Base-by-base conservation (phyloP, 352 stramenopile species). In the Thalassiosira exigua region DNA sequence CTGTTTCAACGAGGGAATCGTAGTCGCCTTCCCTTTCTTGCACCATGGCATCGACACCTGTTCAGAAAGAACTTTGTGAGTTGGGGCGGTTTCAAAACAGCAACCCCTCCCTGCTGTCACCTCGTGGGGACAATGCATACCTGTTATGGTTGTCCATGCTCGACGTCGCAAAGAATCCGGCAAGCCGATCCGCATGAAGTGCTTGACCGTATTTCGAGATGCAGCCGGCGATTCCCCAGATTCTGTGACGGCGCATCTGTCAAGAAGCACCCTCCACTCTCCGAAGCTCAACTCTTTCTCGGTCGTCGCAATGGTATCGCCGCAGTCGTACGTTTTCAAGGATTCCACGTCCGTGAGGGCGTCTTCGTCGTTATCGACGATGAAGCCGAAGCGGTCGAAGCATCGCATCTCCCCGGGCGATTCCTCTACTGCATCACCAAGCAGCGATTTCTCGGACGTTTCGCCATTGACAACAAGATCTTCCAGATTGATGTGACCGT, bases 71-170 rank as follows among this genome's bases (percentile, higher is more conserved):
- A n/a, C n/a, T n/a, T n/a, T n/a, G n/a, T n/a, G n/a, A n/a, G n/a
- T n/a, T n/a, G n/a, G n/a, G n/a, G n/a, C n/a, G n/a, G n/a, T n/a
- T n/a, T n/a, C n/a, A n/a, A n/a, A n/a, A n/a, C n/a, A n/a, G n/a
- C n/a, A n/a, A n/a, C n/a, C n/a, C n/a, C n/a, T n/a, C n/a, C n/a
- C n/a, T n/a, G n/a, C n/a, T n/a, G n/a, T n/a, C n/a, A n/a, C n/a
- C n/a, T n/a, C n/a, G n/a, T n/a, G n/a, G n/a, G n/a, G n/a, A n/a
- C n/a, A n/a, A n/a, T n/a, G n/a, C n/a, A n/a, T n/a, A n/a, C n/a
- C n/a, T 24, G 68, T 76, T 14, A 91, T 53, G 2, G 65, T 14
- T 27, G 64, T 42, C 85, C 85, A 91, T 2, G 84, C 73, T 62
- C 64, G 27, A 4, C 68, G 65, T 48, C 81, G 41, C 14, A 82